Evolutionary conservation across 2,329 filamentous ascomycete genomes (phyloP).

Genomic region (Diaporthe sp.): DNA sequence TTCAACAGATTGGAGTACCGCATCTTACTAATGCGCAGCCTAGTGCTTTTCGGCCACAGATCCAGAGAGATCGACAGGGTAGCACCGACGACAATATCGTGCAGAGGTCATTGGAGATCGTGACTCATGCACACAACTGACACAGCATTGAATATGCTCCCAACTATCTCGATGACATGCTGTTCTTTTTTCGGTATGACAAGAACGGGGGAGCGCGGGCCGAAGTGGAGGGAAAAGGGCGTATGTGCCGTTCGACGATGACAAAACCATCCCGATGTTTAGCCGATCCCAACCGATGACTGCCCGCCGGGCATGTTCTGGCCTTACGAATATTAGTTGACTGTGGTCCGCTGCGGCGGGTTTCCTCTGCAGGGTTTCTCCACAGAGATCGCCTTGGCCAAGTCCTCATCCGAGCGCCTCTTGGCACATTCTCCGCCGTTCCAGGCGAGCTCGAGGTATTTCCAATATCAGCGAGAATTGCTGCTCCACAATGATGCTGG

Average conservation of each 20-base stretch:
- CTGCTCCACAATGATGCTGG: not conserved
- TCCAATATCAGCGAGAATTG: conserved; percentile 7
- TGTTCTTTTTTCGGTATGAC: not conserved
- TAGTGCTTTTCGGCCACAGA: not conserved
- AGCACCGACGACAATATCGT: not conserved
- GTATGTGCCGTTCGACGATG: not conserved
- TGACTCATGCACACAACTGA: not conserved
- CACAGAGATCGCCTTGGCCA: conserved; percentile 2
- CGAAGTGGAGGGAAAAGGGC: not conserved
- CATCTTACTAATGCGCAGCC: not conserved
- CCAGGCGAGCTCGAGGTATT: not conserved
- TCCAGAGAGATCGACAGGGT: not conserved
- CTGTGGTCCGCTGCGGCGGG: not conserved
- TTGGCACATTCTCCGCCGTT: conserved; percentile 4
- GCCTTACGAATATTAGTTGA: not conserved
- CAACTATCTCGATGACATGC: not conserved
- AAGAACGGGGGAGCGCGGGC: not conserved
- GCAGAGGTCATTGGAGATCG: not conserved
- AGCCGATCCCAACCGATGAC: not conserved
- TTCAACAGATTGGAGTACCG: not conserved
- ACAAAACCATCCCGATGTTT: conserved; percentile 5
- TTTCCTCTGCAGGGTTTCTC: conserved; percentile 1
- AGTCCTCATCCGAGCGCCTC: not conserved
- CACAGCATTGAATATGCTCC: not conserved
- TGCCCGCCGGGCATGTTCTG: not conserved